Evolutionary conservation across 257 asterid genomes (phyloP), one percentile per base, ranked within the genome.

Genomic region (Nicotiana knightiana): DNA sequence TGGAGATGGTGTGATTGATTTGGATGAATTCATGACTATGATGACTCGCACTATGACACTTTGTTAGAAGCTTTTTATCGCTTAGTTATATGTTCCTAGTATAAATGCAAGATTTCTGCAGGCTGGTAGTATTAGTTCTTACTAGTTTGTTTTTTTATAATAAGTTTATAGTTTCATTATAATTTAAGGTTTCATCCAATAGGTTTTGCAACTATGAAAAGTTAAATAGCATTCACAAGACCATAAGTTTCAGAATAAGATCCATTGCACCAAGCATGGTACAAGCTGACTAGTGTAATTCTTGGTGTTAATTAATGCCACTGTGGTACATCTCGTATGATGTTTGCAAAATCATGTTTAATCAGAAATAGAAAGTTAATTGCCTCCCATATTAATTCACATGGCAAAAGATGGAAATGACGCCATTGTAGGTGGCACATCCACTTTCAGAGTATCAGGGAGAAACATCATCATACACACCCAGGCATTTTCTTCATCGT

Each of bases 1-100:
- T 76, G 91, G 97, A 6, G 99, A 94, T 86, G 99, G 97, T 81
- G 97, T 88, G 58, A 90, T 94, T n/a, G 99, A 96, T 85, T 85
- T 89, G 55, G 97, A 93, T 68, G 99, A 96, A 81, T 96, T 96
- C 82, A 73, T 90, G 75, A 88, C 81, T 79, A 96, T 94, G 99
- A 94, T 93, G 97, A 94, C 97, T 59, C 90, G 93, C 21, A 76
- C 91, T 73, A 89, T 94, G 87, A 82, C 59, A 57, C 85, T 67
- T 21, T 21, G 82, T 79, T 79, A 79, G 73, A 37, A 63, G 6
- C 18, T 66, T 33, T 43, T 65, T 33, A 13, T 48, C 24, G 4
- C 79, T 18, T 46, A 73, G 21, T 48, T 46, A 26, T 48, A 15
- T 48, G 37, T 24, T 48, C 39, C 15, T 53, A 6, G 61, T 48